These are phyloP conservation scores for Hypoxylon fuscum DNA, from an alignment of 495 filamentous ascomycete species.

Conservation along the genomic window DNA sequence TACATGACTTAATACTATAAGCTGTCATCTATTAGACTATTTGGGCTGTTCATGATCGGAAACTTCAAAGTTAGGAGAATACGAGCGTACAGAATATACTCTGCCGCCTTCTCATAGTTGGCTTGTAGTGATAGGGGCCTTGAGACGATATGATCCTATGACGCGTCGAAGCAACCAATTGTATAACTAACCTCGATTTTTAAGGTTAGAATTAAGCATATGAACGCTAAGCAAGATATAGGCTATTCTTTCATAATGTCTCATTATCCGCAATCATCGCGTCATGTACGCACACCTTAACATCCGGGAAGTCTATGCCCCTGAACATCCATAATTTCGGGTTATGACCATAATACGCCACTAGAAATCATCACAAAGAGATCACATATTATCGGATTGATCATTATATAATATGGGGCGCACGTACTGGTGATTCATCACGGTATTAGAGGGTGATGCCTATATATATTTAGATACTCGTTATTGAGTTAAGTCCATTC, in stretches of 20 bases:
- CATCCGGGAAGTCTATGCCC: background rate
- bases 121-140: no score
- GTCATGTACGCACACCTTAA: background rate
- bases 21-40: no score
- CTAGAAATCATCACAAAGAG: conserved; percentile 8
- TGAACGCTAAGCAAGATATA: no score
- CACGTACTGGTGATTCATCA: conserved; percentile 21
- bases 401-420: conserved; percentile 7
- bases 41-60: no score
- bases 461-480: background rate
- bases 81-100: no score
- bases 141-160: background rate
- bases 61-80: no score
- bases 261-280: background rate
- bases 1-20: no score
- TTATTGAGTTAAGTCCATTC: background rate
- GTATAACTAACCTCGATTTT: background rate
- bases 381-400: background rate
- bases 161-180: background rate
- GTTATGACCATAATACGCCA: background rate
- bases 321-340: no score
- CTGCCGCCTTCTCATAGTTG: no score
- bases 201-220: no score
- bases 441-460: background rate
- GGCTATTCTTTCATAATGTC: background rate